phyloP scores from a whole-genome alignment of 2,329 filamentous ascomycete species.

The Hortaea werneckii region DNA sequence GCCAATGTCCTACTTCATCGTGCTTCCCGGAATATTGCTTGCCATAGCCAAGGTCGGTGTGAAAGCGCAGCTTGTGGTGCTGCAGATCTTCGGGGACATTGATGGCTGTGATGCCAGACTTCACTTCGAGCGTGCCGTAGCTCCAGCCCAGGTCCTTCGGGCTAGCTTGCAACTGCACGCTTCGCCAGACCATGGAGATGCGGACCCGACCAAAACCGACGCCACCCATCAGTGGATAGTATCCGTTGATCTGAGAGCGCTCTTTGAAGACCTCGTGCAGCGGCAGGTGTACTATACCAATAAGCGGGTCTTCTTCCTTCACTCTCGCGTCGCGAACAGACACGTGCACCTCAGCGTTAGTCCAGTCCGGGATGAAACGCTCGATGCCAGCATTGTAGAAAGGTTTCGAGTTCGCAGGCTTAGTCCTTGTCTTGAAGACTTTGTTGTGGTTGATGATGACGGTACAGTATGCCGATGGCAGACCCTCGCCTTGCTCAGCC shows the following conservation, averaged over 20 bases:
- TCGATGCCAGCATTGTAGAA: constrained; percentile 72
- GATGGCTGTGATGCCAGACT: constrained; percentile 40
- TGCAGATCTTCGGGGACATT: constrained; percentile 38
- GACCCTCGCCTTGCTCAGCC: constrained; percentile 50
- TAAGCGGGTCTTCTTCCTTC: constrained; percentile 57
- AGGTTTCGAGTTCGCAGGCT: constrained; percentile 67
- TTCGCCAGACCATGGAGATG: constrained; percentile 64
- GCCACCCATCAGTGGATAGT: constrained; percentile 59
- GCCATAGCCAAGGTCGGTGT: constrained; percentile 46
- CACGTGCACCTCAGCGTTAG: constrained; percentile 56
- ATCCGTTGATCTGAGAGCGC: constrained; percentile 54
- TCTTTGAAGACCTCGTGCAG: constrained; percentile 52
- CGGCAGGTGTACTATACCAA: constrained; percentile 61
- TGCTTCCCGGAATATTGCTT: constrained; percentile 44
- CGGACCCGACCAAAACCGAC: constrained; percentile 61
- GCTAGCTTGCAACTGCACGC: constrained; percentile 53
- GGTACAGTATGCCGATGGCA: constrained; percentile 62
- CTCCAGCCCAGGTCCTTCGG: constrained; percentile 56
- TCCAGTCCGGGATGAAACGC: constrained; percentile 60
- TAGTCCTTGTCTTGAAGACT: constrained; percentile 60
- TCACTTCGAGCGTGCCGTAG: constrained; percentile 58
- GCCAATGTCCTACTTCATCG: constrained; percentile 48
- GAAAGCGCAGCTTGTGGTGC: constrained; percentile 47
- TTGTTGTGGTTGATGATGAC: constrained; percentile 65
- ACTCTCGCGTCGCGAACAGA: constrained; percentile 57